Conservation (phyloP, 2,329 filamentous ascomycete genomes). For the Aspergillus puulaauensis region DNA sequence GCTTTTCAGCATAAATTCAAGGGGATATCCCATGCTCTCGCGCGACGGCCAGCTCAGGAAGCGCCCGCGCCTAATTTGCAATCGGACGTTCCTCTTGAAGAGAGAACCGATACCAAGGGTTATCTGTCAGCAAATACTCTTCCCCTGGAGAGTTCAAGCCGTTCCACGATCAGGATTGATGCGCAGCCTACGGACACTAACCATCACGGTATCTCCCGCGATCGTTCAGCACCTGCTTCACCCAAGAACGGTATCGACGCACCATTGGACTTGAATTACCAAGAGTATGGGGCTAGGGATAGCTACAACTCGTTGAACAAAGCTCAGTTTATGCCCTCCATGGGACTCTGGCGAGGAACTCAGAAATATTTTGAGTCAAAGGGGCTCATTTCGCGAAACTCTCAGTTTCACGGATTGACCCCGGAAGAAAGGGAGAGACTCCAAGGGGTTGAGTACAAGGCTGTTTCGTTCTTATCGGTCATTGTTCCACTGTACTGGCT, state of each 20-base stretch:
- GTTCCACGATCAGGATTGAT: conserved; percentile 11
- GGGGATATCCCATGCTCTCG: conserved; percentile 13
- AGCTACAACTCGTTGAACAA: conserved; percentile 19
- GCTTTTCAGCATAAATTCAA: conserved; percentile 64
- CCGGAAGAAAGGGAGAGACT: conserved; percentile 43
- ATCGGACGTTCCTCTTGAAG: not conserved
- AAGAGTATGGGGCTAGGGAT: conserved; percentile 30
- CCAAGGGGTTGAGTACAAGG: conserved; percentile 46
- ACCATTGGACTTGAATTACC: conserved; percentile 33
- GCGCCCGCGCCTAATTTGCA: not conserved
- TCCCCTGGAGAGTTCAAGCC: not conserved
- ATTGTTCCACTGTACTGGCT: conserved; percentile 48
- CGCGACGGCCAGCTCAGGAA: not conserved
- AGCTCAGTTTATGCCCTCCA: conserved; percentile 20
- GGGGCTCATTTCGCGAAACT: conserved; percentile 46
- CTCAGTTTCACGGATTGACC: conserved; percentile 50
- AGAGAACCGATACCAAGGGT: not conserved
- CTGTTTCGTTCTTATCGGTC: conserved; percentile 35
- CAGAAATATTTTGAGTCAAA: conserved; percentile 33
- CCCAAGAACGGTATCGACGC: conserved; percentile 38
- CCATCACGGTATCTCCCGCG: conserved; percentile 14
- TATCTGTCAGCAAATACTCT: not conserved
- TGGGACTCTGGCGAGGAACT: conserved; percentile 26
- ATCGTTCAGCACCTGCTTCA: conserved; percentile 26
- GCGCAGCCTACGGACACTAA: not conserved